Base-by-base conservation (phyloP, 495 filamentous ascomycete genomes). In the Xylaria nigripes region DNA sequence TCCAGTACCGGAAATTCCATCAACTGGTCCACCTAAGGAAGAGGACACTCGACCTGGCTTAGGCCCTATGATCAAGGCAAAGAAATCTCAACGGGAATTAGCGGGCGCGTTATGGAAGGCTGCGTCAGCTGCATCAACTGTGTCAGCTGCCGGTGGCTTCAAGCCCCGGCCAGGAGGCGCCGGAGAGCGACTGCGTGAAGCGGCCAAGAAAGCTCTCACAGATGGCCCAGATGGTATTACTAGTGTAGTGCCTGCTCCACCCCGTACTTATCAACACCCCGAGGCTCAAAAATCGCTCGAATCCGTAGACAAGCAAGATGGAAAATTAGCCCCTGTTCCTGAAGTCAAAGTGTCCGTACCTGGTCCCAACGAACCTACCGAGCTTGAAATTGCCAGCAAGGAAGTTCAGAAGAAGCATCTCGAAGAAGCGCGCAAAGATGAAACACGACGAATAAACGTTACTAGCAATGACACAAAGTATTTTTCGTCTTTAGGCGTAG, bases 151-250 rank as follows among this genome's bases (percentile, higher is more conserved):
- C 52, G 65, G 57, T 34, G 85, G 84, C 18, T 96, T 96, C 74
- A 91, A 87, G 61, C 89, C 90, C 16, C 79, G 90, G 34, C 81
- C 84, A 15, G 89, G 89, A 27, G 90, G 88, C 49, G 89, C 87
- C 30, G 87, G 81, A 30, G 88, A 91, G 50, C 83, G 85, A 50
- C 68, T 90, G 24, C 69, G 82, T 29, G 77, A 79, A 47, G 62
- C 60, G 21, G 57, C 81, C 6, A 76, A 74, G 55, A 81, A 87
- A 58, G 38, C 27, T 6, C 71, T 61, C 15, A 67, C 61, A 18
- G 76, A 81, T 21, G 89, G 85, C 27, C 84, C 87, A 6, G 90
- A 96, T 74, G 90, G 90, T 6, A 92, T 96, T 52, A 93, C 85
- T 2, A 80, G 83, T 32, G 90, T 96, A 45, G 82, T 95, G 12